Evolutionary conservation across 2,329 filamentous ascomycete genomes (phyloP).

Genomic region (Hypoxylon sp.): DNA sequence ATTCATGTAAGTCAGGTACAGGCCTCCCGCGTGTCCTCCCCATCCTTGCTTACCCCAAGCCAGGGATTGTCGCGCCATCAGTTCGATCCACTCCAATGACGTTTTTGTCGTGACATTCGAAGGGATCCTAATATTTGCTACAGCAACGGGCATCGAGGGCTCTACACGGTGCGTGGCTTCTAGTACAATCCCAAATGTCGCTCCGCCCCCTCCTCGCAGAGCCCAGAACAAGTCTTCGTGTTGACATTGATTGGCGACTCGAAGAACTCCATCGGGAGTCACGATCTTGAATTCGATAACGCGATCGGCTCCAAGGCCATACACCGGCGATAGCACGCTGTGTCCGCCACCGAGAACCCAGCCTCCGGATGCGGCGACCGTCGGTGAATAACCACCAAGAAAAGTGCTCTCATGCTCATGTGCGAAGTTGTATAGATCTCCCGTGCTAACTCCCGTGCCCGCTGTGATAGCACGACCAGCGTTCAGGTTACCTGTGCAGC

Average conservation of each 20-base stretch:
- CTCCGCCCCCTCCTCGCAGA: constrained; percentile 62
- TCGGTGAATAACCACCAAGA: constrained; percentile 45
- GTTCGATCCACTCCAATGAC: constrained; percentile 51
- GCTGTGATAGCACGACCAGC: constrained; percentile 46
- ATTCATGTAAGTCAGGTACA: constrained; percentile 46
- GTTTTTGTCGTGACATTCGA: constrained; percentile 46
- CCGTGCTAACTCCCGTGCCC: constrained; percentile 51
- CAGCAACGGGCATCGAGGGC: constrained; percentile 53
- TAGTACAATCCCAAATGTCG: constrained; percentile 60
- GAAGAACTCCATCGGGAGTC: constrained; percentile 42
- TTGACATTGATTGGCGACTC: constrained; percentile 52
- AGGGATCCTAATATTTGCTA: constrained; percentile 47
- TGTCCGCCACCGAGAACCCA: constrained; percentile 51
- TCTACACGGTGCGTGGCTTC: constrained; percentile 59
- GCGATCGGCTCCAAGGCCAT: constrained; percentile 50
- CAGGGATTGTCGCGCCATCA: constrained; percentile 40
- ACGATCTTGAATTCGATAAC: constrained; percentile 51
- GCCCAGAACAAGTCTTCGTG: constrained; percentile 64
- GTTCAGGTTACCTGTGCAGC: constrained; percentile 30
- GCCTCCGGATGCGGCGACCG: constrained; percentile 48
- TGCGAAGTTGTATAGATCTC: constrained; percentile 48
- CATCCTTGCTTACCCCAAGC: constrained; percentile 46
- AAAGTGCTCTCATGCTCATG: constrained; percentile 46
- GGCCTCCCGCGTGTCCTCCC: constrained; percentile 44
- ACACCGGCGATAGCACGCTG: constrained; percentile 48